Evolutionary conservation across 2,329 filamentous ascomycete species (phyloP), one percentile per base, ranked within the genome.

Genomic region (Fusarium sp.): DNA sequence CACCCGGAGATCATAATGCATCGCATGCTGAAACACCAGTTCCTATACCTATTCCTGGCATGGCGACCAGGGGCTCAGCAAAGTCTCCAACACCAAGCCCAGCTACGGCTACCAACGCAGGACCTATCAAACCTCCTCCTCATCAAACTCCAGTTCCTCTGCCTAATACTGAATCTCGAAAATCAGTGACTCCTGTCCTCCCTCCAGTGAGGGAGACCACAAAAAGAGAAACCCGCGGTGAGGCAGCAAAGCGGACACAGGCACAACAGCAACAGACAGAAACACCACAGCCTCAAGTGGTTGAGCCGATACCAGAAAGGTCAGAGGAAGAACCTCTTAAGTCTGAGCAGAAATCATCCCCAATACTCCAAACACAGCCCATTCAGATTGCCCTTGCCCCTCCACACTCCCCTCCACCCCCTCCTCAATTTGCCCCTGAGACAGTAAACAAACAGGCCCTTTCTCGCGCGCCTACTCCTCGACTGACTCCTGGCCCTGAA

Each of bases 161-260:
- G 23, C 78, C 78, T 1, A 69, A 76, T 15, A 73, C 75, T 8
- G 78, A 79, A 21, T 66, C 68, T 26, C 72, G 73, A 55, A 76
- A 75, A 54, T 75, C 76, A 6, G 67, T 68, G 14, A 78, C 77
- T 8, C 76, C 76, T 4, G 72, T 76, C n/a, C 61, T 75, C 19
- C 71, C 76, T n/a, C 74, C 73, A 17, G 62, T 72, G 28, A 68
- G 73, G 47, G 75, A 76, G 28, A 67, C 72, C 3, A 74, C 75
- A 20, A 82, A 80, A 72, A 76, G 83, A 57, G 83, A 85, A 71
- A 84, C 82, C 14, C 78, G 83, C 20, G 82, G 76, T 46, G 80
- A 81, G 28, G 75, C 75, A 19, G 78, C 77, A 7, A 82, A 84
- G 73, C 82, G 78, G 47, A 74, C 76, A 28, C 80, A 75, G 38